phyloP scores from a whole-genome alignment of 2,329 filamentous ascomycete species.

The Coniochaeta sp. region DNA sequence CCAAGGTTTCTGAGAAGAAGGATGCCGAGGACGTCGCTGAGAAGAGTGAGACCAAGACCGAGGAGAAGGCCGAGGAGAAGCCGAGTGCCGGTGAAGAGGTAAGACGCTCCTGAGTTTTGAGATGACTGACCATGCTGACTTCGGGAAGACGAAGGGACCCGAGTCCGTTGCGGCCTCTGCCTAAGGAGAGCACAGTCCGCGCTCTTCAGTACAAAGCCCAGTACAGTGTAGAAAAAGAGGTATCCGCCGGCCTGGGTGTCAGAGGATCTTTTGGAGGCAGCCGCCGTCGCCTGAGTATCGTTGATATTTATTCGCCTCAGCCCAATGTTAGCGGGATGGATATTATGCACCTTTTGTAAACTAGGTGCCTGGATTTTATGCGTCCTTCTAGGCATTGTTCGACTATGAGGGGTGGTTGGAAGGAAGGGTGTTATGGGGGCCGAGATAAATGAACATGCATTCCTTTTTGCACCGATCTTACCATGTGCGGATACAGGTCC shows the following conservation, averaged over 20 bases:
- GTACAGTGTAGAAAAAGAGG: background rate
- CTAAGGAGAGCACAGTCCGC: background rate
- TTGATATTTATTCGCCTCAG: background rate
- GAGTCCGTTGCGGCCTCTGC: background rate
- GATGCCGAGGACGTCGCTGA: slow-evolving; percentile 27
- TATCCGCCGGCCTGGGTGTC: background rate
- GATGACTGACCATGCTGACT: background rate
- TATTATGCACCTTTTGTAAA: background rate
- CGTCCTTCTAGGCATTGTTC: background rate
- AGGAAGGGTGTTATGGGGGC: background rate
- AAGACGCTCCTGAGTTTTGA: slow-evolving; percentile 4
- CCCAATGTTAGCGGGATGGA: background rate
- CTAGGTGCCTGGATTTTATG: background rate
- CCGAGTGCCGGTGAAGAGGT: slow-evolving; percentile 25
- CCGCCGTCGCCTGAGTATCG: background rate
- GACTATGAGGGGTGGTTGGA: background rate
- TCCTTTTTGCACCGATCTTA: background rate
- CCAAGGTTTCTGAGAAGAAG: slow-evolving; percentile 25
- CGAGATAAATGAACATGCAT: background rate
- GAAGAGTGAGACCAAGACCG: slow-evolving; percentile 21
- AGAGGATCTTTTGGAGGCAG: background rate
- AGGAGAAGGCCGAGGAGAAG: slow-evolving; percentile 24
- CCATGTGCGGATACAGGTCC: background rate
- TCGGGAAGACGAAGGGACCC: background rate
- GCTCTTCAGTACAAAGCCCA: background rate